Conservation (phyloP, 805 yeast species). For the Cyberlindnera euphorbiiphila region DNA sequence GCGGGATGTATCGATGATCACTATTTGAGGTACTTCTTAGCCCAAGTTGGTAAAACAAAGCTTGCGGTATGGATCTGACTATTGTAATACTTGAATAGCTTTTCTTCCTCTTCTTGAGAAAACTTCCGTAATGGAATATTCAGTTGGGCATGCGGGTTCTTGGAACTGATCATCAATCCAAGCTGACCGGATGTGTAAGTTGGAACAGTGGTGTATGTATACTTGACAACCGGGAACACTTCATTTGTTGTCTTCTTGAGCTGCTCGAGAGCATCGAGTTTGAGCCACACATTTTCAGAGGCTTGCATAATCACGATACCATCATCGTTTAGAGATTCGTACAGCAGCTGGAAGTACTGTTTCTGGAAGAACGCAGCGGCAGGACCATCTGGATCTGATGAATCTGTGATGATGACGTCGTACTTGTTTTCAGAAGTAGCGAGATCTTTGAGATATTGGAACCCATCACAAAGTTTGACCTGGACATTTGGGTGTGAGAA, state of each 20-base stretch:
- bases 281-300: slow-evolving; percentile 69
- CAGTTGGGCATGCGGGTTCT: slow-evolving; percentile 44
- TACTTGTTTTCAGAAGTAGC: slow-evolving; percentile 42
- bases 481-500: slow-evolving; percentile 62
- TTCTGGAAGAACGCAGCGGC: slow-evolving; percentile 85
- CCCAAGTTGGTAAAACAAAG: slow-evolving; percentile 81
- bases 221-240: slow-evolving; percentile 60
- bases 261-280: slow-evolving; percentile 46
- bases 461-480: slow-evolving; percentile 77
- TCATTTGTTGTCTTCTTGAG: slow-evolving; percentile 45
- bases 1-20: not conserved
- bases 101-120: slow-evolving; percentile 41
- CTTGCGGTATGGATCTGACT: slow-evolving; percentile 63
- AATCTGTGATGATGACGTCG: slow-evolving; percentile 87
- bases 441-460: slow-evolving; percentile 57
- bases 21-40: slow-evolving; percentile 35
- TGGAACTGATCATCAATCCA: slow-evolving; percentile 71
- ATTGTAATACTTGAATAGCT: slow-evolving; percentile 61
- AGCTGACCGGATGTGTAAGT: slow-evolving; percentile 86
- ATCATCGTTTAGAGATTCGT: slow-evolving; percentile 55
- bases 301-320: slow-evolving; percentile 75
- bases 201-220: slow-evolving; percentile 80
- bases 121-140: slow-evolving; percentile 48
- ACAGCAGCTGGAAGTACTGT: slow-evolving; percentile 66
- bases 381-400: slow-evolving; percentile 95